Percentiles rank a stretch among this genome's conserved stretches.
Evolutionary conservation across 345 rosid species (phyloP).

Genomic region (Eucalyptus microcorys): DNA sequence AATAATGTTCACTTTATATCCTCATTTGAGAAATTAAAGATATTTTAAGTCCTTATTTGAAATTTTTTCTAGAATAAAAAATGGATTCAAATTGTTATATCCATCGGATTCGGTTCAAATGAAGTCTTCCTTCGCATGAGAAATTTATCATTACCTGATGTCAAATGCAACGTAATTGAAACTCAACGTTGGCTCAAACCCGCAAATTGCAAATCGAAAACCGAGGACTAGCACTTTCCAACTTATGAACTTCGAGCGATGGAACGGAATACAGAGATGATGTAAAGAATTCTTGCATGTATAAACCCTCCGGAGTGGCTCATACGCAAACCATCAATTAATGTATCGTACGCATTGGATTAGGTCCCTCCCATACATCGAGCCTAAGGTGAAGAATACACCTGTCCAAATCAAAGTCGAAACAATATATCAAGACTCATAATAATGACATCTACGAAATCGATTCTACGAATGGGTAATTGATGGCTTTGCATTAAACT

Average conservation of each 20-base stretch:
- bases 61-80: background rate
- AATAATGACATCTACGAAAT: background rate
- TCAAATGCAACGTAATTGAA: background rate
- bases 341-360: background rate
- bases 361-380: background rate
- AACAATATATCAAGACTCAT: background rate
- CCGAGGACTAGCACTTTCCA: background rate
- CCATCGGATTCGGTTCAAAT: background rate
- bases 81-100: background rate
- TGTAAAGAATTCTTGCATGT: background rate
- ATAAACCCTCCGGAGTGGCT: background rate
- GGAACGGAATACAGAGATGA: background rate
- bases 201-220: background rate
- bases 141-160: background rate
- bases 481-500: background rate
- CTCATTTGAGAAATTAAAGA: fast-evolving
- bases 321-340: background rate
- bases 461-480: background rate
- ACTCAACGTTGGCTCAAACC: background rate
- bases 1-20: no score
- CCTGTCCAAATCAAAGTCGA: background rate
- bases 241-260: background rate
- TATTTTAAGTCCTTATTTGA: no score
- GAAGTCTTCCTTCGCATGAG: background rate
- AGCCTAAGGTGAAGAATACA: background rate